Base-by-base conservation (phyloP, 495 filamentous ascomycete species). In the Parmelia sp. region DNA sequence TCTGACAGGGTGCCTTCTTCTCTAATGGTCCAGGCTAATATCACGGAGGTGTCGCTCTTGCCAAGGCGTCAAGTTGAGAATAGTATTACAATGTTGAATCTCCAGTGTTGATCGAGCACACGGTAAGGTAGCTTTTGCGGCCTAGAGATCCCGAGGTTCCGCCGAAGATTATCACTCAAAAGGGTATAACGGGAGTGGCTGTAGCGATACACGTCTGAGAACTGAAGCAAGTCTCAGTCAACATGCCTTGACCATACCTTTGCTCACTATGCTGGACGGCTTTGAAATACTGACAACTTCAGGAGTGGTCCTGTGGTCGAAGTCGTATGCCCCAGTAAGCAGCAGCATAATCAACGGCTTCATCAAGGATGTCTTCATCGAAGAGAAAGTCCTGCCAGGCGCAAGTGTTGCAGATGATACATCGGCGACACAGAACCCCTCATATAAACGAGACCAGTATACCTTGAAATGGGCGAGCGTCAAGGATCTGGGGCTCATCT, bases 271-370 rank as follows among this genome's bases (percentile, higher is more conserved):
- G 92, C 78, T 98, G 75, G 94, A 98, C 75, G 86, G 88, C 23
- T 97, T 98, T 71, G 94, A 98, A 75, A 93, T 98, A 63, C 74
- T 98, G 29, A 96, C 91, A 61, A 96, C 92, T 42, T 96, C 94
- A 23, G 94, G 94, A 31, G 91, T 98, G 58, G 94, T 98, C 53
- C 82, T 98, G 47, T 98, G 94, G 94, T 97, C 94, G 37, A 88
- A 88, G 71, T 88, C 86, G 7, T 96, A 94, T 74, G 85, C 85
- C 40, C 81, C 89, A 1, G 84, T 96, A 69, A 89, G 85, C 71
- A 79, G 89, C 27, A 87, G 88, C 69, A 79, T 97, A 57, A 85
- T 98, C 78, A 96, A 98, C 78, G 88, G 87, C 78, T 88, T 97
- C 74, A 95, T 98, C 79, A 85, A 85, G 73, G 92, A 97, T 74